phyloP scores from a whole-genome alignment of 306 rosid genomes.

The Pyrus betulifolia region DNA sequence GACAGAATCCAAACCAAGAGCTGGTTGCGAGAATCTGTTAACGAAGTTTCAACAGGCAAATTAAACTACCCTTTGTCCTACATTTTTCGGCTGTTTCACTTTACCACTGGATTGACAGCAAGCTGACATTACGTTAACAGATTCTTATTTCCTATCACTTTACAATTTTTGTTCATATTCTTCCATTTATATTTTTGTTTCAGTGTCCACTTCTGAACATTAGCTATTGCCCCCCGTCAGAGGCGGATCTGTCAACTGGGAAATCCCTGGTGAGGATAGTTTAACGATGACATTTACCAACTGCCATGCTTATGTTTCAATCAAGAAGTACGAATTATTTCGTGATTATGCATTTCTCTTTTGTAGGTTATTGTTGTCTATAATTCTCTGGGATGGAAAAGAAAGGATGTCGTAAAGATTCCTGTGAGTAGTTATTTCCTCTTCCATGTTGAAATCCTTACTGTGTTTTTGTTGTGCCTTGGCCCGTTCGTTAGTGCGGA shows the following conservation, averaged over 20 bases:
- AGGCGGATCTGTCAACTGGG: constrained; percentile 48
- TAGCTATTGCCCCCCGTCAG: constrained; percentile 85
- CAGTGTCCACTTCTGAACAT: constrained; percentile 90
- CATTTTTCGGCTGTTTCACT: neutral
- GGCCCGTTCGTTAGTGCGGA: too few species aligned
- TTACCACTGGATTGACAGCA: neutral
- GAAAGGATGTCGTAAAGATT: constrained; percentile 67
- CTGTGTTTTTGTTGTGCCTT: too few species aligned
- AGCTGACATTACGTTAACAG: neutral
- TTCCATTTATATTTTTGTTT: constrained; percentile 17
- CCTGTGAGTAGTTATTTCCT: constrained; percentile 52
- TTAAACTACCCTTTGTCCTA: neutral
- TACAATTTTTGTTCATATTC: neutral
- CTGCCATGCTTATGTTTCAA: neutral
- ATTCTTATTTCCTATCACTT: too few species aligned
- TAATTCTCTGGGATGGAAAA: constrained; percentile 77
- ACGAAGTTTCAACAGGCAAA: constrained; percentile 62
- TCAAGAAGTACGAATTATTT: neutral
- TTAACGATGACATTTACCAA: constrained; percentile 1
- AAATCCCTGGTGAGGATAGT: constrained; percentile 56
- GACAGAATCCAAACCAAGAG: constrained; percentile 26
- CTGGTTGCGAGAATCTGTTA: constrained; percentile 21
- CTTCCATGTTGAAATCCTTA: neutral
- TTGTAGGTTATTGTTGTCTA: constrained; percentile 62
- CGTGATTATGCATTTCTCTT: neutral